Base-by-base conservation (phyloP, 768 basidiomycete species). In the Leccinum variicolor region DNA sequence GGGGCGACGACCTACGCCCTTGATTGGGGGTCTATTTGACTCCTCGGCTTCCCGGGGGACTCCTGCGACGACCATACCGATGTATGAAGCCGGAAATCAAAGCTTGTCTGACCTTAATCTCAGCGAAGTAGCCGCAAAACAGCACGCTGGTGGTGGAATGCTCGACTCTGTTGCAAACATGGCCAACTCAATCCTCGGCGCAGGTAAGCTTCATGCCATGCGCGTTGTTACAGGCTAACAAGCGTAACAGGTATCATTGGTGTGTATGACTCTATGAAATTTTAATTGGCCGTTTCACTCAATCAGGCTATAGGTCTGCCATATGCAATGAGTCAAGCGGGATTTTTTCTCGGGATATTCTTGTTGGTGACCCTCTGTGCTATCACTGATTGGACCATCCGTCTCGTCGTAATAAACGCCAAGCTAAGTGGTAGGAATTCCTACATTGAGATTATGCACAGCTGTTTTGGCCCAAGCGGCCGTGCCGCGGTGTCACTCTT, bases 361-460 rank as follows among this genome's bases (percentile, higher is more conserved):
- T 81, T 99, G 2, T 81, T 99, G 25, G 76, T 94, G 28, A 71
- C 86, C 0, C 77, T 99, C 10, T 95, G 90, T 52, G 80, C 73
- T 19, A 82, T 97, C 41, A 98, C 97, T n/a, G 91, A 92, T 73
- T 97, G 95, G 95, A 99, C 97, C 3, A 97, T 99, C 55, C 87
- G 94, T 17, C 84, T 99, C 29, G 96, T 99, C 54, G 92, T 98
- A 43, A 70, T 93, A 65, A 98, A 98, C 69, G 96, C 94, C 31
- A 99, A 99, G 77, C 78, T 99, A 56, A 94, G 93, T 64, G 96
- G 97, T 1, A 79, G 90, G 50, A 86, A 85, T 62, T 92, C 92
- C 2, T 98, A 98, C 68, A 94, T 95, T 57, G 94, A 89, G 63
- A 89, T 97, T 54, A 96, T 98, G 94, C 79, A 90, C 69, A 88